Percentiles rank a stretch among this genome's conserved stretches.
Evolutionary conservation across 495 filamentous ascomycete genomes (phyloP).

Genomic region (Penicillium chermesinum): DNA sequence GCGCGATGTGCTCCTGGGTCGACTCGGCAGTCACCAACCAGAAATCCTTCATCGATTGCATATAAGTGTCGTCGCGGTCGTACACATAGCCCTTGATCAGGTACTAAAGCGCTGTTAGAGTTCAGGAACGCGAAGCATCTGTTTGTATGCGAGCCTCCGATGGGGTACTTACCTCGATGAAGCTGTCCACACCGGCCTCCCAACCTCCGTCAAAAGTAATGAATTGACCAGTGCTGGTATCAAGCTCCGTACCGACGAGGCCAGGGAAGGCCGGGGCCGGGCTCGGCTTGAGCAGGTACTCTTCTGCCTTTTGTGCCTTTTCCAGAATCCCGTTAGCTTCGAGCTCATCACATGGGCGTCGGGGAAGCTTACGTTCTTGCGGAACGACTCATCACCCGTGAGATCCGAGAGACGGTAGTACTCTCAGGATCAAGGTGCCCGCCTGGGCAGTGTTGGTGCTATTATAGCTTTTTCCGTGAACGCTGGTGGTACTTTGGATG

Average conservation of each 20-base stretch:
- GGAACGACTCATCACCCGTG: constrained; percentile 21
- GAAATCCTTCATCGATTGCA: constrained; percentile 50
- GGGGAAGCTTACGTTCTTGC: constrained; percentile 11
- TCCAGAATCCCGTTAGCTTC: neutral
- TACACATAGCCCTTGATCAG: constrained; percentile 80
- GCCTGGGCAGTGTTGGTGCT: constrained; percentile 21
- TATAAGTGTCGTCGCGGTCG: constrained; percentile 46
- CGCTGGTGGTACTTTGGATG: constrained; percentile 9
- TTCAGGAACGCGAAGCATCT: no score
- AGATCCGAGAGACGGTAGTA: constrained; percentile 21
- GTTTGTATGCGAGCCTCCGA: neutral
- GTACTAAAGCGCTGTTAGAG: constrained; percentile 58
- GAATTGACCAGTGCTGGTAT: constrained; percentile 18
- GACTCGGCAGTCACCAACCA: constrained; percentile 68
- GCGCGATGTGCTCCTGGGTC: constrained; percentile 58
- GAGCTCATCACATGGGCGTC: neutral
- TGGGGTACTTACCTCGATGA: constrained; percentile 12
- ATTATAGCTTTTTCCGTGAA: constrained; percentile 18
- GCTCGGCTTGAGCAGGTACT: constrained; percentile 14
- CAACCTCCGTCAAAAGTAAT: constrained; percentile 21
- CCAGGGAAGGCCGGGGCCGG: constrained; percentile 16
- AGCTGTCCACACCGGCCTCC: constrained; percentile 21
- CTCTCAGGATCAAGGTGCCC: constrained; percentile 20
- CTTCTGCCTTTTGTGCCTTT: constrained; percentile 17
- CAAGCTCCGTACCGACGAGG: constrained; percentile 16